Evolutionary conservation across 768 basidiomycete species (phyloP), one percentile per base, ranked within the genome.

Genomic region (Macrolepiota dolichaula): DNA sequence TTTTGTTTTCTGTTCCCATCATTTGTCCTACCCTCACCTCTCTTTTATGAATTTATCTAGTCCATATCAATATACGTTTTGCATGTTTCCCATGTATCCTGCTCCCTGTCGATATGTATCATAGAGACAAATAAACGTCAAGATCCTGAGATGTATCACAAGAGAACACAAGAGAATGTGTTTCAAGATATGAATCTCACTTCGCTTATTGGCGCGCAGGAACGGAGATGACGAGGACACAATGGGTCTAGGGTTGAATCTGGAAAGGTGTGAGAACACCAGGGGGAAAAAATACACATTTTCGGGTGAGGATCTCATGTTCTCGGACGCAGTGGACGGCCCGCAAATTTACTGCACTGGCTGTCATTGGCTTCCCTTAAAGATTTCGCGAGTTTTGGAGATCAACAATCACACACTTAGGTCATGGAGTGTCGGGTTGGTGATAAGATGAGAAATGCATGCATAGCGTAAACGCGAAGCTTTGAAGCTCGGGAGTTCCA

Each of bases 11-110:
- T 15, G 32, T 36, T 32, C 15, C 32, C 35, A 27, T 51, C 44
- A 49, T 49, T 27, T 49, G 25, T 24, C 9, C 57, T 24, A 37
- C 55, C 15, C 42, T 9, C 63, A 55, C 67, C 32, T 64, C 24
- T 58, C 66, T 58, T 63, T 62, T 62, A 62, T 53, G 42, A 57
- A 58, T 61, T 37, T 58, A 64, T 62, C 58, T 57, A 62, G 46
- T 49, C n/a, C 32, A 29, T 52, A 51, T 60, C 52, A 55, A 55
- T 61, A 50, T 54, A 54, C 37, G 59, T 40, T 22, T 54, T 61
- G 59, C 42, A 55, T 47, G 59, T 53, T 17, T 19, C 24, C 9
- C 24, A 40, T 55, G 54, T 40, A 55, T 27, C 38, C 13, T n/a
- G 47, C 15, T 55, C 38, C 27, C 24, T 55, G 38, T 55, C 35